Base-by-base conservation (phyloP, 2,329 filamentous ascomycete species). In the Fusarium tuaranense region DNA sequence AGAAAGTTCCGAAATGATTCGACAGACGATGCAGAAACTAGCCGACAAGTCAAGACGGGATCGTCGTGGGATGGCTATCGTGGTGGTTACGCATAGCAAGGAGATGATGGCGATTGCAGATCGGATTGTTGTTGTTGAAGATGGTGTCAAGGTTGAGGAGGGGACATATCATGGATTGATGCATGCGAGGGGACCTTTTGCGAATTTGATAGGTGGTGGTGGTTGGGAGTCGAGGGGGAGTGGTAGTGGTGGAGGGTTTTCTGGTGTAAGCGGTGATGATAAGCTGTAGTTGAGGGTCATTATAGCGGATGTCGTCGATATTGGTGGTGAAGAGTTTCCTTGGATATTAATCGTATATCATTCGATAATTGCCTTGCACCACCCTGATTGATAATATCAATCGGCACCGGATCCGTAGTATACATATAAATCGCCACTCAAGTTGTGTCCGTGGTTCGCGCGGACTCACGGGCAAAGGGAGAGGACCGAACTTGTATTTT, bases 61-160 rank as follows among this genome's bases (percentile, higher is more conserved):
- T 69, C 10, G 71, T 5, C 61, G 61, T 13, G 85, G 84, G 0
- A 88, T 94, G 81, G 93, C 93, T 0, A 90, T 97, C 0, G 86
- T 98, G 18, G 88, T 97, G 27, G 92, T 97, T 44, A 98, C 95
- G 59, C 96, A 98, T 83, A 90, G 88, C 67, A 87, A 86, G 71
- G 92, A 96, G 79, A 97, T 98, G 94, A 98, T 98, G 94, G 87
- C 88, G 67, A 89, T 94, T 68, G 93, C 93, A 1, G 92, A 95
- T 80, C 87, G 89, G 53, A 86, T 98, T 9, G 86, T 96, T 1
- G 90, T 98, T 71, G 76, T 97, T 32, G 89, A 93, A n/a, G 89
- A 91, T 0, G 87, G 89, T 4, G 85, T 89, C 2, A 89, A 94
- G 8, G 92, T 91, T 3, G 90, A 96, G 80, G 83, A 88, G 65